Evolutionary conservation across 345 rosid genomes (phyloP).

Genomic region (Eucalyptus urophylla): DNA sequence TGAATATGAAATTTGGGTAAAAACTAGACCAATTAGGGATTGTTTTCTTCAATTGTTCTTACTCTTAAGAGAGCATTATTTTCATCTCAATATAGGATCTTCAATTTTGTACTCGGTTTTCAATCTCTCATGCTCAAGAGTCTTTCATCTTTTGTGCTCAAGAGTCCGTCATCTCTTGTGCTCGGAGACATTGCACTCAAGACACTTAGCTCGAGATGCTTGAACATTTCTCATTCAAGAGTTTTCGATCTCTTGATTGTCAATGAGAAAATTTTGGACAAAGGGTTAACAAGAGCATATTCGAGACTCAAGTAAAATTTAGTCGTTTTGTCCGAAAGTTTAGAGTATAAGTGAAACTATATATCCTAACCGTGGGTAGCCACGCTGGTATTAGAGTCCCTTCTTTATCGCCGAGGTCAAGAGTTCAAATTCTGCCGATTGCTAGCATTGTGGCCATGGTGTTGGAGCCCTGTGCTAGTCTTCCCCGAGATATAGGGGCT

Average conservation of each 20-base stretch:
- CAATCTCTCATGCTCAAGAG: background rate
- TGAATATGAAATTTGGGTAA: background rate
- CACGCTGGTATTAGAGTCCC: accelerated
- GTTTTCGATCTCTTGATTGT: background rate
- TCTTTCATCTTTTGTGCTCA: background rate
- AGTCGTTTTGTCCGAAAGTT: too few species aligned
- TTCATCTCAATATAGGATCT: too few species aligned
- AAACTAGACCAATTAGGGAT: background rate
- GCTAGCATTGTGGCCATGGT: accelerated
- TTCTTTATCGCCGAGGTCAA: accelerated
- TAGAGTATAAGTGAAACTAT: too few species aligned
- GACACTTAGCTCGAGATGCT: background rate
- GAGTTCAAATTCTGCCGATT: accelerated
- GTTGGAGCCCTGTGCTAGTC: accelerated
- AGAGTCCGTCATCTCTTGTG: accelerated
- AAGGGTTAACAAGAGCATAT: accelerated
- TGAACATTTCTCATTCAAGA: background rate
- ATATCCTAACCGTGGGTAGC: accelerated
- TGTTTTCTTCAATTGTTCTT: background rate
- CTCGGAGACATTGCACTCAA: accelerated
- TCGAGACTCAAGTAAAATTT: background rate
- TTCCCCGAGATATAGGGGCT: accelerated
- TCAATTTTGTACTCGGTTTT: accelerated
- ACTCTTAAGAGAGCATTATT: background rate
- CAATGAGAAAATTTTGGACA: accelerated